Conservation (phyloP, 2,329 filamentous ascomycete species). For the Aspergillus versicolor region DNA sequence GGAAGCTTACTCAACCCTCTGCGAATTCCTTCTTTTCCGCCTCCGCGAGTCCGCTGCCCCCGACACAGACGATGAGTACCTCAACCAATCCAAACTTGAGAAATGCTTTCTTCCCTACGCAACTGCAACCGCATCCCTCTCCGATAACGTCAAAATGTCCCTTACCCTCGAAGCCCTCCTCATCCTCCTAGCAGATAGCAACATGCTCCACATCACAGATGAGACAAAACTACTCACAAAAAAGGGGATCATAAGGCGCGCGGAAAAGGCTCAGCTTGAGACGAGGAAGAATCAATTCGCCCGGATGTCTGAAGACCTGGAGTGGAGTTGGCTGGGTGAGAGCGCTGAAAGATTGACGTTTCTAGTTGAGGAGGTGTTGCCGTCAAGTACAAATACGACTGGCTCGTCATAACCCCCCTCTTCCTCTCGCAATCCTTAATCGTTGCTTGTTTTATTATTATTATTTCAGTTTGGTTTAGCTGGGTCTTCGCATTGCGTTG, state of each 20-base stretch:
- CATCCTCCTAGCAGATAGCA: constrained; percentile 48
- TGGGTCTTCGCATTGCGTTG: background rate
- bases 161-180: constrained; percentile 67
- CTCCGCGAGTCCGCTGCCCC: constrained; percentile 48
- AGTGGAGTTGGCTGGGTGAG: constrained; percentile 41
- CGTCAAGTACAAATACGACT: constrained; percentile 2
- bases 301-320: constrained; percentile 31
- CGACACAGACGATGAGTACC: constrained; percentile 38
- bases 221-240: constrained; percentile 49
- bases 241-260: constrained; percentile 53
- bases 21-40: constrained; percentile 52
- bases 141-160: constrained; percentile 72
- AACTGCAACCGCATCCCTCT: constrained; percentile 59
- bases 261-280: constrained; percentile 45
- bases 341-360: constrained; percentile 42
- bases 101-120: constrained; percentile 65
- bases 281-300: constrained; percentile 44
- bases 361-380: constrained; percentile 35
- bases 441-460: background rate
- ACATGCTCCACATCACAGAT: constrained; percentile 32
- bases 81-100: constrained; percentile 53
- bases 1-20: constrained; percentile 50
- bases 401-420: background rate
- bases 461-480: background rate
- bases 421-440: background rate